Percentiles rank a stretch among this genome's conserved stretches.
phyloP scores from a whole-genome alignment of 2,329 filamentous ascomycete species.

The Hymenoscyphus repandus region DNA sequence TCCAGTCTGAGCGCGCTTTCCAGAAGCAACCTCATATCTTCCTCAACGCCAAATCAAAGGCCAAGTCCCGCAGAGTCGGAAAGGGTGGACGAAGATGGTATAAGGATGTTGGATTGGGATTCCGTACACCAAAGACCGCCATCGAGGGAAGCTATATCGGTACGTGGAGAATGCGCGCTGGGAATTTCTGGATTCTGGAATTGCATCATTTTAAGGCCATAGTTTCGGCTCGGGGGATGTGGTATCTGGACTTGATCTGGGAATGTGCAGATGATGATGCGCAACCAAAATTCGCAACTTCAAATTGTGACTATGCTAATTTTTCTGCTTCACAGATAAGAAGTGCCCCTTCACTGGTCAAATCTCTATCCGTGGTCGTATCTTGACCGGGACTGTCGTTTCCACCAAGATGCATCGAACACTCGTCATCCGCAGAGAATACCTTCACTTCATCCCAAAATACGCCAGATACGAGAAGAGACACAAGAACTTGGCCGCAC shows the following conservation, averaged over 20 bases:
- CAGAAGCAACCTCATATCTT: constrained; percentile 99
- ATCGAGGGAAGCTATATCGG: constrained; percentile 99
- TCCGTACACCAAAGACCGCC: constrained; percentile 96
- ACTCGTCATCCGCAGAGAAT: constrained; percentile 98
- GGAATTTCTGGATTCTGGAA: not conserved
- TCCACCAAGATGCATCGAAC: constrained; percentile 99
- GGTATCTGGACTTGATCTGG: no score
- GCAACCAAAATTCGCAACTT: not conserved
- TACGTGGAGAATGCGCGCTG: constrained; percentile 50
- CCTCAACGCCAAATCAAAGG: constrained; percentile 92
- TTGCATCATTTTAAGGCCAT: not conserved
- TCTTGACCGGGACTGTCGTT: constrained; percentile 97
- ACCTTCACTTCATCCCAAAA: constrained; percentile 99
- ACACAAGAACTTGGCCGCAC: constrained; percentile 99
- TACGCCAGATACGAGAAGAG: constrained; percentile 99
- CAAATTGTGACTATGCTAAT: not conserved
- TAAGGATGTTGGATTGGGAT: constrained; percentile 99
- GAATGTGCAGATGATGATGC: not conserved
- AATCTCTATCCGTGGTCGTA: constrained; percentile 99
- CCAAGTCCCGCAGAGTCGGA: constrained; percentile 77
- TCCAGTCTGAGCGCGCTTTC: constrained; percentile 99
- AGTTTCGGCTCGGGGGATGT: no score
- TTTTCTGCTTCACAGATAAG: constrained; percentile 70
- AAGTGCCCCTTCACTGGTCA: constrained; percentile 99
- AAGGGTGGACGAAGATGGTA: constrained; percentile 94